Percentiles rank a stretch among this genome's conserved stretches.
Conservation (phyloP, 2,329 filamentous ascomycete genomes). For the Trichoderma sp. region DNA sequence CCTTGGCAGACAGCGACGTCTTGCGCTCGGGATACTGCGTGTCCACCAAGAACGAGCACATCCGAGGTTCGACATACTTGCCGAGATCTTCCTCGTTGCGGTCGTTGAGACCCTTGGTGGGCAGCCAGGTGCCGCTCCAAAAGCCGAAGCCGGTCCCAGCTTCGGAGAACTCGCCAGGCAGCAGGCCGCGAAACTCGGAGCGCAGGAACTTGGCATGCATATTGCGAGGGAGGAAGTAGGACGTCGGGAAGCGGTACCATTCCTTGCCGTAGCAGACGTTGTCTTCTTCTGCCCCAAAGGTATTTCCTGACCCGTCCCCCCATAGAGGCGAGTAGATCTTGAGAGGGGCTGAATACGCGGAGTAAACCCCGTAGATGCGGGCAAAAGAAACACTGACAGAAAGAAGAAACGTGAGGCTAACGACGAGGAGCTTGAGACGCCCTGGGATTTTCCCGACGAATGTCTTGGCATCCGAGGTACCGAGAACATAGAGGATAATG, state of each 20-base stretch:
- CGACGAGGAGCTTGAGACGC: slow-evolving; percentile 68
- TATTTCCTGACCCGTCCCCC: slow-evolving; percentile 50
- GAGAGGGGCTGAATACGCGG: slow-evolving; percentile 80
- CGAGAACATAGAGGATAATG: slow-evolving; percentile 74
- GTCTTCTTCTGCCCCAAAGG: slow-evolving; percentile 59
- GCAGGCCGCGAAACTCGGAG: slow-evolving; percentile 83
- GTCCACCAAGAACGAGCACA: slow-evolving; percentile 85
- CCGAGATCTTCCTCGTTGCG: slow-evolving; percentile 80
- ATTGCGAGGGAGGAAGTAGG: slow-evolving; percentile 82
- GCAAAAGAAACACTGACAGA: slow-evolving; percentile 68
- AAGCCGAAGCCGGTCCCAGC: slow-evolving; percentile 68
- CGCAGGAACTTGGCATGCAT: slow-evolving; percentile 88
- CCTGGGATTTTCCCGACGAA: slow-evolving; percentile 72
- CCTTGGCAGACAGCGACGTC: slow-evolving; percentile 60
- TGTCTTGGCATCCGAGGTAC: slow-evolving; percentile 67
- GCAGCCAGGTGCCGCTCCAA: slow-evolving; percentile 81
- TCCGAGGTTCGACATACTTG: slow-evolving; percentile 79
- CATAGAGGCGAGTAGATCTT: slow-evolving; percentile 70
- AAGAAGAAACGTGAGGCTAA: slow-evolving; percentile 62
- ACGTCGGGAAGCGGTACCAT: slow-evolving; percentile 96
- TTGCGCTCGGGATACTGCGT: slow-evolving; percentile 69
- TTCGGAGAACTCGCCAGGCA: slow-evolving; percentile 89
- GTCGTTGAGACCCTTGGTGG: slow-evolving; percentile 87
- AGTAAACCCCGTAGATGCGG: slow-evolving; percentile 75
- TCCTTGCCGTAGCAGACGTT: slow-evolving; percentile 91